Percentiles rank a stretch among this genome's conserved stretches.
These are phyloP conservation scores for Chlamydomonas sp. DNA, from an alignment of 139 green algal species.

Conservation along the genomic window DNA sequence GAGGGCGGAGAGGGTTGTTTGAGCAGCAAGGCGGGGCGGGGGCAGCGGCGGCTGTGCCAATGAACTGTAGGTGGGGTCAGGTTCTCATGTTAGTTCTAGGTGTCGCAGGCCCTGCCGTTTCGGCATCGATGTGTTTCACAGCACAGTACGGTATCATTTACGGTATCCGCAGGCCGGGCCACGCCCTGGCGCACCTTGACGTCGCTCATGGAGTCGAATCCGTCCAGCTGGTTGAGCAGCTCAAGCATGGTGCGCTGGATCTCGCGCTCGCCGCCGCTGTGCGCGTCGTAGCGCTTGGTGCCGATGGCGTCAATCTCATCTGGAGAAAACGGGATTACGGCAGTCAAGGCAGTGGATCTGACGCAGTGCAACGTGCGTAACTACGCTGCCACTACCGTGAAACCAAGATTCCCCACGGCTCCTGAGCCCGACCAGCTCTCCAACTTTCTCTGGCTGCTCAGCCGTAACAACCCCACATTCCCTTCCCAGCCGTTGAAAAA, in stretches of 20 bases:
- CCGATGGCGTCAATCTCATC: slow-evolving; percentile 99
- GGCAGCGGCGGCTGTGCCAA: background rate
- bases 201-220: slow-evolving; percentile 94
- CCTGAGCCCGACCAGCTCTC: too few relatives aligned
- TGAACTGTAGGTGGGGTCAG: background rate
- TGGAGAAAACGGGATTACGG: slow-evolving; percentile 25
- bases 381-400: background rate
- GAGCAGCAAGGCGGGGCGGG: background rate
- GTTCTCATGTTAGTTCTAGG: too few relatives aligned
- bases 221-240: slow-evolving; percentile 98
- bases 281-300: slow-evolving; percentile 96
- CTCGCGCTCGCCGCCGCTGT: slow-evolving; percentile 94
- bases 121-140: background rate
- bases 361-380: background rate
- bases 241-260: slow-evolving; percentile 99
- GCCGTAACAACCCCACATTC: background rate
- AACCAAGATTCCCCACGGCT: background rate
- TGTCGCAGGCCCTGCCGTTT: background rate
- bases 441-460: too few relatives aligned
- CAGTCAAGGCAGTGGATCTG: background rate
- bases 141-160: background rate
- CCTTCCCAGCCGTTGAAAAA: background rate
- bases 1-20: background rate
- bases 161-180: too few relatives aligned
- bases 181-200: slow-evolving; percentile 86